Base-by-base conservation (phyloP, 192 early-diverging fungal genomes). In the Kappamyces sp. region DNA sequence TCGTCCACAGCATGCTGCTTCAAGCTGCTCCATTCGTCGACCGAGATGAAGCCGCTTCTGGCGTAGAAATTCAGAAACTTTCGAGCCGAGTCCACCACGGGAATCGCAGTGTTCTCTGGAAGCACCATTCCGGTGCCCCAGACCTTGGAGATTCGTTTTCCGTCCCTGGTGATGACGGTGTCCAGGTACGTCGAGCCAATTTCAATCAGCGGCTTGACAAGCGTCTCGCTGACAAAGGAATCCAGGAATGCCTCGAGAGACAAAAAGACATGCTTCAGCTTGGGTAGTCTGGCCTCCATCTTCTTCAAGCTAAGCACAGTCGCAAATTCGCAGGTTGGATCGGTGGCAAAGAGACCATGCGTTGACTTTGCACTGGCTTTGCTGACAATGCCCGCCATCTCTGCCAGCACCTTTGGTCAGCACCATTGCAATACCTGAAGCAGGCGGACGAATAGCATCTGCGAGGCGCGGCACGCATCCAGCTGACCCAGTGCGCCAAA, bases 401-500 rank as follows among this genome's bases (percentile, higher is more conserved):
- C 11, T n/a, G n/a, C n/a, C n/a, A n/a, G n/a, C n/a, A n/a, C n/a
- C n/a, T n/a, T n/a, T n/a, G n/a, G n/a, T n/a, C n/a, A n/a, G n/a
- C n/a, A n/a, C n/a, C n/a, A n/a, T n/a, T n/a, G n/a, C n/a, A n/a
- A n/a, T n/a, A n/a, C n/a, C n/a, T n/a, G n/a, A n/a, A n/a, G n/a
- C n/a, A n/a, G n/a, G n/a, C n/a, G n/a, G n/a, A n/a, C n/a, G n/a
- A n/a, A n/a, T n/a, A n/a, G n/a, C n/a, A n/a, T n/a, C n/a, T n/a
- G n/a, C n/a, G n/a, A n/a, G n/a, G n/a, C n/a, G n/a, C n/a, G n/a
- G n/a, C n/a, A n/a, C n/a, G n/a, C n/a, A n/a, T 3, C 76, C 78
- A 9, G 62, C 46, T 3, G 63, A 14, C 1, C 78, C 76, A 31
- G 83, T 32, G 2, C 66, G 71, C 3, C 9, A 41, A 2, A 59